Base-by-base conservation (phyloP, 2,329 filamentous ascomycete species). In the Sphaerulina populicola region DNA sequence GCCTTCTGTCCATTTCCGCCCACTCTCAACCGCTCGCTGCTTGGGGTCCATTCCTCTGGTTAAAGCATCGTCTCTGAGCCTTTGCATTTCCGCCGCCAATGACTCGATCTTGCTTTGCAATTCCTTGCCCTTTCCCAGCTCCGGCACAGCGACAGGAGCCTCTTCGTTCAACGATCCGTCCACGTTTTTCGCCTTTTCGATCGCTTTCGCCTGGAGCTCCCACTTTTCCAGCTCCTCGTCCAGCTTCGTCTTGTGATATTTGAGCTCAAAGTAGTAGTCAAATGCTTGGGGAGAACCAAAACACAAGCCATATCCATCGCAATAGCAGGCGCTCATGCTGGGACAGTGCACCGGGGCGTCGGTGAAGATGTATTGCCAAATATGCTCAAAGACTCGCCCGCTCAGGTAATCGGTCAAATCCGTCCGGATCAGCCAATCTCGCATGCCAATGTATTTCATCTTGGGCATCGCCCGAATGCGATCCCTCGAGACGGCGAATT, bases 321-420 rank as follows among this genome's bases (percentile, higher is more conserved):
- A 84, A 54, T 81, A 80, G 66, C 81, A 84, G 0, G 76, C 65
- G 50, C 77, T 71, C 66, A 80, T 76, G 41, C 68, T 66, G 0
- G 76, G 75, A 57, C 77, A 79, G 47, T 72, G 69, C 8, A 74
- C 63, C 4, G 71, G 68, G 12, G 69, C 54, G 1, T 74, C 76
- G 0, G 78, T 77, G 62, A 82, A 83, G 11, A 83, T 72, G 52
- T 75, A 79, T 53, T 82, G 79, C 80, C 80, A 83, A 1, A 81
- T 66, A 60, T 83, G 82, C 62, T 83, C 80, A 70, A 79, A 82
- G 12, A 82, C 71, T 2, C 80, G 72, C 2, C 80, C 80, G 10
- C 75, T 77, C 15, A 82, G 69, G 38, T 73, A 74, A 60, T 82
- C 78, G 18, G 67, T 69, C 29, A 82, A 62, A 15, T 74, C 69